Conservation (phyloP, 2,329 filamentous ascomycete genomes). For the Aspergillus latus region DNA sequence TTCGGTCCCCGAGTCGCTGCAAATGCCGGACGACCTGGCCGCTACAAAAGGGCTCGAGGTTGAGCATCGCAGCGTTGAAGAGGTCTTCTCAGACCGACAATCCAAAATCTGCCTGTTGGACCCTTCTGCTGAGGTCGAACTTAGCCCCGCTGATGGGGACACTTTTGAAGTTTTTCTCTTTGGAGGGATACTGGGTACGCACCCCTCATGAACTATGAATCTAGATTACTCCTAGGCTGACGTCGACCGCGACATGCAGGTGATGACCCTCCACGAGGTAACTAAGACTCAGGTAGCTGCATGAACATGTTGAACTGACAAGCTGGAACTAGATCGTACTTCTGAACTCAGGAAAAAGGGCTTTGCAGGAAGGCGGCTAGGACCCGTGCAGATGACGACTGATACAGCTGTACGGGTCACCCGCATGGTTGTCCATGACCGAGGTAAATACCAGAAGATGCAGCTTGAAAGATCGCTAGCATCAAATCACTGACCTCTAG, state of each 20-base stretch:
- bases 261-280: slow-evolving; percentile 90
- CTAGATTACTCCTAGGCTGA: not conserved
- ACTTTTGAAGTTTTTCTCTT: slow-evolving; percentile 90
- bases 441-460: slow-evolving; percentile 53
- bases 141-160: slow-evolving; percentile 78
- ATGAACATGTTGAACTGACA: slow-evolving; percentile 5
- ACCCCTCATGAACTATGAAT: not conserved
- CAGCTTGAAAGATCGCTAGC: not conserved
- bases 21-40: slow-evolving; percentile 61
- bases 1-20: slow-evolving; percentile 69
- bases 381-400: slow-evolving; percentile 96
- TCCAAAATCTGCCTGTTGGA: slow-evolving; percentile 83
- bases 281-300: slow-evolving; percentile 22
- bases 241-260: slow-evolving; percentile 52
- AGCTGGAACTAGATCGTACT: slow-evolving; percentile 84
- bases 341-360: slow-evolving; percentile 95
- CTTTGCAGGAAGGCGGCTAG: slow-evolving; percentile 80
- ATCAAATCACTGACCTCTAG: slow-evolving; percentile 12
- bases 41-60: slow-evolving; percentile 63
- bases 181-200: slow-evolving; percentile 87
- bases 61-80: slow-evolving; percentile 76
- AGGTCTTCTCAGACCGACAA: slow-evolving; percentile 72
- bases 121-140: slow-evolving; percentile 75
- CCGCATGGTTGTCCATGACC: slow-evolving; percentile 80
- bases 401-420: slow-evolving; percentile 96